Base-by-base conservation (phyloP, 2,329 filamentous ascomycete species). In the Chlorencoelia australis region DNA sequence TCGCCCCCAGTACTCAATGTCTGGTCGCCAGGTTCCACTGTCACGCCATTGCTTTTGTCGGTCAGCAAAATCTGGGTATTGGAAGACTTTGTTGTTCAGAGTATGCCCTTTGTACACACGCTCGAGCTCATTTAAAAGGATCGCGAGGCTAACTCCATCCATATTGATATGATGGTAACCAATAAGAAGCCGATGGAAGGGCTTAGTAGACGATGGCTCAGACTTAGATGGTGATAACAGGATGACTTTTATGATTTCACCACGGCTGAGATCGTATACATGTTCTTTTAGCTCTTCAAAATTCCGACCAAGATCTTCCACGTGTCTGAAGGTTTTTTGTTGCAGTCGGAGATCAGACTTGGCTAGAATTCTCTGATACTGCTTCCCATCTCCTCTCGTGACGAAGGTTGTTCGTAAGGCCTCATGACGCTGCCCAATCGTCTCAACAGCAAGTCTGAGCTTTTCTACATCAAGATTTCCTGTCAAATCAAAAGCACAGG, bases 131-230 rank as follows among this genome's bases (percentile, higher is more conserved):
- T 7, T 5, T 4, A 68, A 36, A 14, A 73, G 51, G 3, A 70
- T 44, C 7, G 63, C 43, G 4, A 60, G 59, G 29, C 66, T 66
- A 22, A 62, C 41, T 1, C 63, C 67, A 42, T 74, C 70, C 57
- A 73, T 60, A 21, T 58, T 52, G 27, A 73, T 71, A 44, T 73
- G 68, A 40, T 71, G 68, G 31, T 57, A 59, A 1, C 54, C 53
- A 4, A 73, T 31, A 0, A 74, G 28, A 3, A 71, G 39, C 43
- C 53, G 62, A 40, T 67, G 61, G n/a, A n/a, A n/a, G n/a, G n/a
- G n/a, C n/a, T n/a, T n/a, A n/a, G n/a, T n/a, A n/a, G n/a, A n/a
- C 1, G 43, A 37, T 0, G 49, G 51, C 1, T 49, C 40, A 0
- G 53, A 55, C 9, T 54, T 47, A 5, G 30, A 31, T 4, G 21